phyloP scores from a whole-genome alignment of 2,329 filamentous ascomycete species.

The Harringtonia aguacate region DNA sequence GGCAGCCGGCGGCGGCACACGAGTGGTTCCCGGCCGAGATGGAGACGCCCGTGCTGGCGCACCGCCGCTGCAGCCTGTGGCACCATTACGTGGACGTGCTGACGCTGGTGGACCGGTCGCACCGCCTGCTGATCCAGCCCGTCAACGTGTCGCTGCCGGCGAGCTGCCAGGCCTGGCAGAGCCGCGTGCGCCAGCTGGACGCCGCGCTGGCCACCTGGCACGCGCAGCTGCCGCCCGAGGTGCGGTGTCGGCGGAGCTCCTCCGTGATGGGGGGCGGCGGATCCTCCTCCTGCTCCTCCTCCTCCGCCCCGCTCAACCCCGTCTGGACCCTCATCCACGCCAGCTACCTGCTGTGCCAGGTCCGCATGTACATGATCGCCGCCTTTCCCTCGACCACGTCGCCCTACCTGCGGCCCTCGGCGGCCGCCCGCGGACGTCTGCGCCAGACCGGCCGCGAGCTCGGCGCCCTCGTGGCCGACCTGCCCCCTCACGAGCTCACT shows the following conservation, averaged over 20 bases:
- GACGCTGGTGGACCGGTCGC: constrained; percentile 7
- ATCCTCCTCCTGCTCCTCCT: too few relatives aligned
- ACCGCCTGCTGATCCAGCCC: constrained; percentile 9
- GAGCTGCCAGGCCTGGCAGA: constrained; percentile 10
- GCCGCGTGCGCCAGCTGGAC: constrained; percentile 8
- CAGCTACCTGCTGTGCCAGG: constrained; percentile 1
- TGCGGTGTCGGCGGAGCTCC: neutral
- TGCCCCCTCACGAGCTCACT: constrained; percentile 1
- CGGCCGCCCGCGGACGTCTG: constrained; percentile 3
- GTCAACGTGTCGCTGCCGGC: constrained; percentile 7
- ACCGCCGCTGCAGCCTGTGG: constrained; percentile 1
- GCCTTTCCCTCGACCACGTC: constrained; percentile 8
- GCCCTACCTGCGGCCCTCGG: constrained; percentile 8
- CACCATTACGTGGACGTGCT: constrained; percentile 7
- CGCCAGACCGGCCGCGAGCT: constrained; percentile 4
- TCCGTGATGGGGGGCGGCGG: constrained; percentile 6
- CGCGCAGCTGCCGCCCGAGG: constrained; percentile 4
- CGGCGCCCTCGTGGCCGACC: neutral
- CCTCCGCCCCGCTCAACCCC: too few relatives aligned
- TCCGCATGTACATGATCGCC: constrained; percentile 10
- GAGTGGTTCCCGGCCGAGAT: too few relatives aligned
- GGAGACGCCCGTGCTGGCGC: too few relatives aligned
- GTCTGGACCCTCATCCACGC: neutral
- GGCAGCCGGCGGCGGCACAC: neutral
- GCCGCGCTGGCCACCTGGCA: constrained; percentile 3